These are phyloP conservation scores for Chernovozyma sophiae-reginae DNA, from an alignment of 1,139 yeast genomes.

Conservation along the genomic window DNA sequence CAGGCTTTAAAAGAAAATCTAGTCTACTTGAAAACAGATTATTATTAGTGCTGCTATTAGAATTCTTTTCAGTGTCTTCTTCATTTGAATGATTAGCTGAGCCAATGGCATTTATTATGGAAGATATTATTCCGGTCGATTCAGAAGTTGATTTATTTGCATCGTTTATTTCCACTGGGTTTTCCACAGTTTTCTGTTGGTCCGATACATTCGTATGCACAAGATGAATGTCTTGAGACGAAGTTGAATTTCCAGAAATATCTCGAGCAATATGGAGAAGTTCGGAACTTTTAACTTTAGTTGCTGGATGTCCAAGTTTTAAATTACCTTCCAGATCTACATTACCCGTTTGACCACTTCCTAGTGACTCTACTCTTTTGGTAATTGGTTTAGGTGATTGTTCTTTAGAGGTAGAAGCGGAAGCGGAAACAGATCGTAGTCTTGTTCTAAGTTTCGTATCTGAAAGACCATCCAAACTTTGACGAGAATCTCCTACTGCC, in stretches of 20 bases:
- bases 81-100: conserved; percentile 10
- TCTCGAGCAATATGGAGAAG: no score
- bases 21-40: conserved; percentile 14
- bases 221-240: background rate
- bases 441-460: background rate
- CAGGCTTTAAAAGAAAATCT: conserved; percentile 16
- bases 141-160: background rate
- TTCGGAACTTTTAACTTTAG: no score
- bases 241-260: background rate
- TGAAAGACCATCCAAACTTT: background rate
- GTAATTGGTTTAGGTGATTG: background rate
- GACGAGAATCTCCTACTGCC: background rate
- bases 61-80: background rate
- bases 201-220: background rate
- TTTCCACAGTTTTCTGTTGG: background rate
- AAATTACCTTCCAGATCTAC: no score
- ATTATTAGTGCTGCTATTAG: background rate
- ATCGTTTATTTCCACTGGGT: background rate
- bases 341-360: no score
- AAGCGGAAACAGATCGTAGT: background rate
- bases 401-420: background rate
- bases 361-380: background rate
- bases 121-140: conserved; percentile 19
- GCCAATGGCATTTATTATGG: conserved; percentile 27
- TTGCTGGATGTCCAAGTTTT: no score